Evolutionary conservation across 345 rosid genomes (phyloP).

Genomic region (Kernera saxatilis): DNA sequence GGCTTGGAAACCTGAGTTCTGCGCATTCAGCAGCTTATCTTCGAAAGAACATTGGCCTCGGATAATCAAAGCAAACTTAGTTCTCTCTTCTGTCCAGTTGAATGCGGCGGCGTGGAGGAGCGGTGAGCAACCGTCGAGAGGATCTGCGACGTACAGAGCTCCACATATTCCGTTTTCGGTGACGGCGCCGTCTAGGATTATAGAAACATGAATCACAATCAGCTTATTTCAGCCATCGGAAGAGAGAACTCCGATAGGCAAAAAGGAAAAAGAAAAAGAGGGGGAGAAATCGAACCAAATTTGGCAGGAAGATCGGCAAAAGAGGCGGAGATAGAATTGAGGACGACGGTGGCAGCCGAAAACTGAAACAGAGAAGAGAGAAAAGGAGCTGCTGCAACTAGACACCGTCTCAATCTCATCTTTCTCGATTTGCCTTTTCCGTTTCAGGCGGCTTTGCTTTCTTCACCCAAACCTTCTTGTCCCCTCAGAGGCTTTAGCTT

Average conservation of each 20-base stretch:
- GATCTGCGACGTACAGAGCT: constrained; percentile 53
- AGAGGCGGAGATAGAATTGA: constrained; percentile 43
- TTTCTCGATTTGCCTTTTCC: background rate
- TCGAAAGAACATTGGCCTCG: constrained; percentile 64
- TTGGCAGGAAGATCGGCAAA: constrained; percentile 73
- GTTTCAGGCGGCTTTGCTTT: constrained; percentile 12
- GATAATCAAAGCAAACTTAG: constrained; percentile 44
- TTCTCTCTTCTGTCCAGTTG: constrained; percentile 26
- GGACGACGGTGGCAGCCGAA: constrained; percentile 41
- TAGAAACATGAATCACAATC: background rate
- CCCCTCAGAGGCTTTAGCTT: too few species aligned
- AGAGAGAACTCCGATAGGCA: background rate
- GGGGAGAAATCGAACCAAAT: constrained; percentile 40
- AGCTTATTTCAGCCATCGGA: background rate
- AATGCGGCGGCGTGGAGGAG: constrained; percentile 24
- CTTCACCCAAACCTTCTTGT: too few species aligned
- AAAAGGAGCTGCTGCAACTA: constrained; percentile 7
- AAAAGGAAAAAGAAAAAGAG: background rate
- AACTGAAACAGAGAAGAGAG: constrained; percentile 21
- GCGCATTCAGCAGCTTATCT: constrained; percentile 56
- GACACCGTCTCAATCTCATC: constrained; percentile 28
- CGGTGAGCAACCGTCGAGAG: constrained; percentile 53
- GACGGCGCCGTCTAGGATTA: constrained; percentile 38
- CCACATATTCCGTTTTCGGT: constrained; percentile 47
- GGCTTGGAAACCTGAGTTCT: constrained; percentile 47